Conservation (phyloP, 495 filamentous ascomycete genomes). For the Lophiostoma macrostomum region DNA sequence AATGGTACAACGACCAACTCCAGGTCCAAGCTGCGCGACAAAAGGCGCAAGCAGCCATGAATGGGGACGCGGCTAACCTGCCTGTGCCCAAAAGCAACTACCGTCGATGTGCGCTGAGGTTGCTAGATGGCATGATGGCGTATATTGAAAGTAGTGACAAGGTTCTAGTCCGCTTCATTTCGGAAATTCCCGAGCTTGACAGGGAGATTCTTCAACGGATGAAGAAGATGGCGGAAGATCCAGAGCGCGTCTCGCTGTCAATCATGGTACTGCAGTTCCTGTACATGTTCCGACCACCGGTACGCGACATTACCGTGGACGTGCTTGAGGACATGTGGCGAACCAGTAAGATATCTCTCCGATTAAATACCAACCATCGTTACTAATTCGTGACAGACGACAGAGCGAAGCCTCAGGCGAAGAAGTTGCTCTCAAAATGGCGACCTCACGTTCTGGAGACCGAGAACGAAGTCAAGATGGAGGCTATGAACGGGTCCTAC, state of each 20-base stretch:
- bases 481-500: conserved; percentile 10
- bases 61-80: conserved; percentile 41
- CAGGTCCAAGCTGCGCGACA: conserved; percentile 37
- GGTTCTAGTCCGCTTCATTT: conserved; percentile 81
- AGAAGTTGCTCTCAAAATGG: conserved; percentile 51
- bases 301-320: conserved; percentile 74
- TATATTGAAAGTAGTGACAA: conserved; percentile 88
- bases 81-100: conserved; percentile 56
- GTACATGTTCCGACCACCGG: conserved; percentile 81
- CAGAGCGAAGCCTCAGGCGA: conserved; percentile 45
- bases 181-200: conserved; percentile 82
- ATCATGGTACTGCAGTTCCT: conserved; percentile 59
- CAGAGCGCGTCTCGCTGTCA: conserved; percentile 67
- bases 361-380: conserved; percentile 4
- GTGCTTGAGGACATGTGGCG: conserved; percentile 81
- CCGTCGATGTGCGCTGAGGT: conserved; percentile 70
- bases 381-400: conserved; percentile 39
- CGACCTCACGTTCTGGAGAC: conserved; percentile 47
- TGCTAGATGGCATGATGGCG: conserved; percentile 81
- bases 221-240: conserved; percentile 80
- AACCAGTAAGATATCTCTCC: conserved; percentile 56
- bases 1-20: conserved; percentile 93
- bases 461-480: conserved; percentile 14
- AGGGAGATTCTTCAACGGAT: conserved; percentile 66
- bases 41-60: neutral